Percentiles rank a stretch among this genome's conserved stretches.
phyloP scores from a whole-genome alignment of 1,284 basidiomycete genomes.

The Irpex sp. region DNA sequence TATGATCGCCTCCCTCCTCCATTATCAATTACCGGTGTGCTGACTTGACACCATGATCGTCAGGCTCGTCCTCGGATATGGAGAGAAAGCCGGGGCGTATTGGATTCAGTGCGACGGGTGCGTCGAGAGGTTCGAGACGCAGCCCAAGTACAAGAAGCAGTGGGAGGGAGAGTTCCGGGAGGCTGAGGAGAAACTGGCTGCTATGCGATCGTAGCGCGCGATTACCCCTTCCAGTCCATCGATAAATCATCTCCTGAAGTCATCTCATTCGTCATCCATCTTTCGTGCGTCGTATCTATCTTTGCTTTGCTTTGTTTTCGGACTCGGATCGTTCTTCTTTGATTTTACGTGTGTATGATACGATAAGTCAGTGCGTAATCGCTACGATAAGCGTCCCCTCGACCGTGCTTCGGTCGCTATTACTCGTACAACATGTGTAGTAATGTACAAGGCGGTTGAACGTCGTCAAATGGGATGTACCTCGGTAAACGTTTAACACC shows the following conservation, averaged over 20 bases:
- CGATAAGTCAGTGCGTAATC: neutral
- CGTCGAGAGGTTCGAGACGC: conserved; percentile 26
- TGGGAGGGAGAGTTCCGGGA: conserved; percentile 38
- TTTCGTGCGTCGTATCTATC: neutral
- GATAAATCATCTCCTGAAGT: neutral
- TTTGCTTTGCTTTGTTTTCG: neutral
- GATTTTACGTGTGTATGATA: neutral
- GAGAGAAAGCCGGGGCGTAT: conserved; percentile 33
- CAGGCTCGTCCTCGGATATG: conserved; percentile 40
- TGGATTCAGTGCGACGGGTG: conserved; percentile 50
- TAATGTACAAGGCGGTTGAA: neutral
- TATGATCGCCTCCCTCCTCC: neutral
- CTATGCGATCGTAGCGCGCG: neutral
- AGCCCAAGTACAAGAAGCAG: conserved; percentile 28
- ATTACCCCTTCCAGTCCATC: neutral
- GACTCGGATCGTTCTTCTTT: neutral
- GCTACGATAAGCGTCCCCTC: neutral
- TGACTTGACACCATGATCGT: conserved; percentile 1
- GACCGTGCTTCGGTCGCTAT: neutral
- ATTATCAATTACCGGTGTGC: too few relatives aligned
- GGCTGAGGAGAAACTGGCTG: conserved; percentile 28
- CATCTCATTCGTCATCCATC: neutral
- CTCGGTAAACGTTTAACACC: neutral
- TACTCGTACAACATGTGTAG: neutral
- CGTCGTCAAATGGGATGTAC: neutral